These are phyloP conservation scores for Parasarocladium wereldwijsianum DNA, from an alignment of 2,329 filamentous ascomycete species.

Conservation along the genomic window DNA sequence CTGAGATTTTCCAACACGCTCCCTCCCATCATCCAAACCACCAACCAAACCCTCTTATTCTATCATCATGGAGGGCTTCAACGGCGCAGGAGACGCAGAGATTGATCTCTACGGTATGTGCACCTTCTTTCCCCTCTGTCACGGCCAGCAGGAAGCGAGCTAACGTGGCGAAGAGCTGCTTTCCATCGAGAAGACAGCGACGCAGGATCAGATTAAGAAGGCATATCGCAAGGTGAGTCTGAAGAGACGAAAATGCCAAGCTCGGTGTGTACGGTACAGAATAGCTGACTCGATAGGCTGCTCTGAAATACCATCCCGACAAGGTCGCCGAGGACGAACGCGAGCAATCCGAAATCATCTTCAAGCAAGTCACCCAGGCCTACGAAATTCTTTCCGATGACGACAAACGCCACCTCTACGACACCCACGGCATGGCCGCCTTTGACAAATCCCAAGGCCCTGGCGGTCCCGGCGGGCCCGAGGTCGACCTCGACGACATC, in stretches of 20 bases:
- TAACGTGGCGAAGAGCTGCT: conserved; percentile 50
- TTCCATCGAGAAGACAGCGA: conserved; percentile 56
- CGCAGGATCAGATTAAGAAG: conserved; percentile 77
- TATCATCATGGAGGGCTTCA: conserved; percentile 9
- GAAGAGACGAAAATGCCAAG: not conserved
- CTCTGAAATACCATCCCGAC: conserved; percentile 81
- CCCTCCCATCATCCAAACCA: too few relatives aligned
- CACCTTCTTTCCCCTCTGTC: not conserved
- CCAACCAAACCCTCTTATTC: not conserved
- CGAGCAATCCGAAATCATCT: conserved; percentile 73
- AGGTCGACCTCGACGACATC: conserved; percentile 81
- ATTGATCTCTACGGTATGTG: conserved; percentile 47
- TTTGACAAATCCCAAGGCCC: conserved; percentile 57
- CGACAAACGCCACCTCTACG: conserved; percentile 82
- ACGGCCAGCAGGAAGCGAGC: not conserved
- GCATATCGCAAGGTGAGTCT: conserved; percentile 79
- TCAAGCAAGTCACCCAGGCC: conserved; percentile 85
- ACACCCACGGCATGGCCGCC: conserved; percentile 87
- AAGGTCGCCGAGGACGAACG: conserved; percentile 83
- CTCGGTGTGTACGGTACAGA: not conserved
- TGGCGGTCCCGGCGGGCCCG: conserved; percentile 51
- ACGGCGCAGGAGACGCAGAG: conserved; percentile 20
- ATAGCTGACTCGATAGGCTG: conserved; percentile 40
- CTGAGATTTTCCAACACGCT: too few relatives aligned
- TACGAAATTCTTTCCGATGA: conserved; percentile 98